A percentile compares a stretch with the other conserved stretches of the same genome.
Conservation (phyloP, 1,284 basidiomycete species). For the Flammula alnicola region DNA sequence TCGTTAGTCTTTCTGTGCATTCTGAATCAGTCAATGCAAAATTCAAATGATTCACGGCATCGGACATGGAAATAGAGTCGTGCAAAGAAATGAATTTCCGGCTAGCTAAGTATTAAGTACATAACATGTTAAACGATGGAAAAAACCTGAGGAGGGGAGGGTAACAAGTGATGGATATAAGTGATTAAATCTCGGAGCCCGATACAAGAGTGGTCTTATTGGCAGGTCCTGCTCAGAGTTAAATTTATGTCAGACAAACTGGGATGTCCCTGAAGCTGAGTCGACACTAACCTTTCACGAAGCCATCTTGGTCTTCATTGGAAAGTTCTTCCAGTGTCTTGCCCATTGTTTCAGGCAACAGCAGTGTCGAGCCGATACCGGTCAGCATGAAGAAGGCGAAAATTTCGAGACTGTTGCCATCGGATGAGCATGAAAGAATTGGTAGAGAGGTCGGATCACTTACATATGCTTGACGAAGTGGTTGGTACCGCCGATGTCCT, state of each 20-base stretch:
- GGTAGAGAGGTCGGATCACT: conserved; percentile 27
- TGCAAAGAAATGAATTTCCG: too few relatives aligned
- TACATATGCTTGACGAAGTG: conserved; percentile 68
- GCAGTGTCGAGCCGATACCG: conserved; percentile 76
- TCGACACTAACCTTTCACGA: conserved; percentile 44
- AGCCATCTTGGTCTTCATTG: conserved; percentile 70
- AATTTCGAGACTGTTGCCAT: conserved; percentile 56
- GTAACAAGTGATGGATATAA: conserved; percentile 2
- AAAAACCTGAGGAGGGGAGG: conserved; percentile 1
- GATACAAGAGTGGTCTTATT: conserved; percentile 13
- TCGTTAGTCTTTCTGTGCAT: neutral
- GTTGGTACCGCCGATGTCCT: conserved; percentile 67
- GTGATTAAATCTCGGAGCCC: conserved; percentile 15
- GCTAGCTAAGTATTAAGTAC: conserved; percentile 18
- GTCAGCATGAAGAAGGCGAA: conserved; percentile 84
- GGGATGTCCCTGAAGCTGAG: neutral
- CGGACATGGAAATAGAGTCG: too few relatives aligned
- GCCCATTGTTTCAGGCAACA: conserved; percentile 79
- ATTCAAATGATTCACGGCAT: neutral
- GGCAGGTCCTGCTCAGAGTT: conserved; percentile 4
- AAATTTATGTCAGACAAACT: neutral
- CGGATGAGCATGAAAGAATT: conserved; percentile 8
- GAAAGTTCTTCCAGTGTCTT: conserved; percentile 73
- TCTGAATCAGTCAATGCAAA: neutral
- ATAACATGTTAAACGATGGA: conserved; percentile 10